phyloP scores from a whole-genome alignment of 495 filamentous ascomycete genomes.

The Cairneyella variabilis region DNA sequence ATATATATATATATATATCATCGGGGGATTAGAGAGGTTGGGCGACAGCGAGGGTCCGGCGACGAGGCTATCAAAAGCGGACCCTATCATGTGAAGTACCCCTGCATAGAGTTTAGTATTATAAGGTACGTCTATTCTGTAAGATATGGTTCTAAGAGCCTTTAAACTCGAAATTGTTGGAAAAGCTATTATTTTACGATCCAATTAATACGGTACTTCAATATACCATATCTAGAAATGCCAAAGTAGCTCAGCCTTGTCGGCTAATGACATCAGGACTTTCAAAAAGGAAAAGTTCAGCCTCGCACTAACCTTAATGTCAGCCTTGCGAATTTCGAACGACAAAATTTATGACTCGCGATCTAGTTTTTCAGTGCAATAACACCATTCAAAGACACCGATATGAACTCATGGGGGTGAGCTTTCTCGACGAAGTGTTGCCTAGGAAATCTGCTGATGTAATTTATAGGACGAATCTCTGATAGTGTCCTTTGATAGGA shows the following conservation, averaged over 20 bases:
- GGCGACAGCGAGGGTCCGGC: no score
- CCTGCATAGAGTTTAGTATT: no score
- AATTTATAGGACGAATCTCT: conserved; percentile 8
- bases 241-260: conserved; percentile 7
- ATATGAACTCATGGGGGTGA: conserved; percentile 23
- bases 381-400: neutral
- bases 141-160: no score
- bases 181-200: no score
- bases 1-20: no score
- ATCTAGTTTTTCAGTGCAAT: neutral
- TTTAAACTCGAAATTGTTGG: no score
- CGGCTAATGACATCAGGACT: conserved; percentile 3
- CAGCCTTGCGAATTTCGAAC: conserved; percentile 14
- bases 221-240: neutral
- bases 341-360: conserved; percentile 10
- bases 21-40: no score
- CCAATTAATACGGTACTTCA: neutral
- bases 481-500: conserved; percentile 4
- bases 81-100: no score
- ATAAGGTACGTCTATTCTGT: no score
- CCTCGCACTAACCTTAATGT: conserved; percentile 7
- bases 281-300: neutral
- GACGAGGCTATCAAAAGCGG: no score
- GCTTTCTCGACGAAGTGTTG: neutral
- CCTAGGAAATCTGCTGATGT: neutral